Evolutionary conservation across 768 basidiomycete genomes (phyloP).

Genomic region (Roridomyces roridus): DNA sequence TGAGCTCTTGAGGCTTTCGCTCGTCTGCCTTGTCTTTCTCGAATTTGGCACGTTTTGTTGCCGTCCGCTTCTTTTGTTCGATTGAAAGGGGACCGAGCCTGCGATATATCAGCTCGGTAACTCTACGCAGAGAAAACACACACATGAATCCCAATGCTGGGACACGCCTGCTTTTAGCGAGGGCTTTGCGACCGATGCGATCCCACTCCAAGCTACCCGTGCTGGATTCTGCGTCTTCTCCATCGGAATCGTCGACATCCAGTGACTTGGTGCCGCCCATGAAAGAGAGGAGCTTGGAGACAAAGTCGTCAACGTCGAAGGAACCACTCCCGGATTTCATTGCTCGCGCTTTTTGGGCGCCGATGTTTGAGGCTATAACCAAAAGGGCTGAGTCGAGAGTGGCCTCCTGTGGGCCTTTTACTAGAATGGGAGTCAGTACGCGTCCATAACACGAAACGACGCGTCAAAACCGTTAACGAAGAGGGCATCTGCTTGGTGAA

Average conservation of each 20-base stretch:
- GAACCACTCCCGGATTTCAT: slow-evolving; percentile 88
- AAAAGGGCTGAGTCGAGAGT: slow-evolving; percentile 88
- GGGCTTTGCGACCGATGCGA: slow-evolving; percentile 82
- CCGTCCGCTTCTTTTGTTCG: slow-evolving; percentile 79
- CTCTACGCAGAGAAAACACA: slow-evolving; percentile 26
- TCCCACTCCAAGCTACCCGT: slow-evolving; percentile 76
- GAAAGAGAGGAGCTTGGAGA: slow-evolving; percentile 72
- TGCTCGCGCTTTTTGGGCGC: slow-evolving; percentile 86
- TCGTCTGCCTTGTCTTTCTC: slow-evolving; percentile 76
- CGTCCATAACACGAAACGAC: neutral
- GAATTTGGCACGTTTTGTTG: slow-evolving; percentile 65
- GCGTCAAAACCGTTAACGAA: slow-evolving; percentile 63
- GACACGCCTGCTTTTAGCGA: slow-evolving; percentile 80
- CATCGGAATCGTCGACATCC: slow-evolving; percentile 56
- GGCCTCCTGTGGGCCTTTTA: slow-evolving; percentile 86
- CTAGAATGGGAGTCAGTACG: slow-evolving; percentile 36
- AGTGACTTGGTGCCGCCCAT: slow-evolving; percentile 72
- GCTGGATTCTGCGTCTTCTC: slow-evolving; percentile 56
- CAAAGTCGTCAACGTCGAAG: slow-evolving; percentile 93
- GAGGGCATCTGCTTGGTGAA: slow-evolving; percentile 63
- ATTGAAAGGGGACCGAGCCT: slow-evolving; percentile 93
- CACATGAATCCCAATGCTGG: slow-evolving; percentile 91
- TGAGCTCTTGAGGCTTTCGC: slow-evolving; percentile 79
- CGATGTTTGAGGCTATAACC: slow-evolving; percentile 75
- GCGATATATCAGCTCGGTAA: neutral